A percentile compares a stretch with the other conserved stretches of the same genome.
Evolutionary conservation across 148 eudicot species (phyloP).

Genomic region (Camellia granthamiana): DNA sequence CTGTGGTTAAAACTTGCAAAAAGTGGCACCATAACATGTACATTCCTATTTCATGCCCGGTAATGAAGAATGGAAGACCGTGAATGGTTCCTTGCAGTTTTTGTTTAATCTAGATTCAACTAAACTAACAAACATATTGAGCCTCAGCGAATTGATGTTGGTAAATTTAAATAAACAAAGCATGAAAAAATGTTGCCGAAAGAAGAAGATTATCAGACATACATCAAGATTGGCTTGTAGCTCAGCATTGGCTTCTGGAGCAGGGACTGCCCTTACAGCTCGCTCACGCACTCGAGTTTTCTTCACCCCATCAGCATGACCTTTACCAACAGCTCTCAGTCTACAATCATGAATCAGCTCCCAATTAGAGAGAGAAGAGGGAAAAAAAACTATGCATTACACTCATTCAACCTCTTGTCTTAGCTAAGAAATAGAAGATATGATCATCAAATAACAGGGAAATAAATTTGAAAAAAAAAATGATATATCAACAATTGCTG

Average conservation of each 20-base stretch:
- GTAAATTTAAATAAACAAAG: neutral
- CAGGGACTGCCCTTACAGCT: slow-evolving; percentile 61
- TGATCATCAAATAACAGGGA: neutral
- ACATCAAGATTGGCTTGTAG: slow-evolving; percentile 80
- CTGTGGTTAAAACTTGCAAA: no score
- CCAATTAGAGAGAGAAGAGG: neutral
- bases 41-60: neutral
- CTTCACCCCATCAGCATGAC: slow-evolving; percentile 49
- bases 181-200: neutral
- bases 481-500: neutral
- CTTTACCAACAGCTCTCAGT: slow-evolving; percentile 57
- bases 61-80: neutral
- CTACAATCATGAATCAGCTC: slow-evolving; percentile 29
- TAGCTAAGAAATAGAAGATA: neutral
- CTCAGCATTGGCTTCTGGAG: slow-evolving; percentile 85
- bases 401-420: neutral
- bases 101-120: neutral
- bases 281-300: slow-evolving; percentile 56
- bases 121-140: neutral
- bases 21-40: no score
- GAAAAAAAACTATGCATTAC: neutral
- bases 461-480: neutral
- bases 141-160: neutral
- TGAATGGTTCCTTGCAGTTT: neutral
- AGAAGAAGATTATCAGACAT: slow-evolving; percentile 25